These are phyloP conservation scores for Kondoa malvinella DNA, from an alignment of 768 basidiomycete genomes.

Conservation along the genomic window DNA sequence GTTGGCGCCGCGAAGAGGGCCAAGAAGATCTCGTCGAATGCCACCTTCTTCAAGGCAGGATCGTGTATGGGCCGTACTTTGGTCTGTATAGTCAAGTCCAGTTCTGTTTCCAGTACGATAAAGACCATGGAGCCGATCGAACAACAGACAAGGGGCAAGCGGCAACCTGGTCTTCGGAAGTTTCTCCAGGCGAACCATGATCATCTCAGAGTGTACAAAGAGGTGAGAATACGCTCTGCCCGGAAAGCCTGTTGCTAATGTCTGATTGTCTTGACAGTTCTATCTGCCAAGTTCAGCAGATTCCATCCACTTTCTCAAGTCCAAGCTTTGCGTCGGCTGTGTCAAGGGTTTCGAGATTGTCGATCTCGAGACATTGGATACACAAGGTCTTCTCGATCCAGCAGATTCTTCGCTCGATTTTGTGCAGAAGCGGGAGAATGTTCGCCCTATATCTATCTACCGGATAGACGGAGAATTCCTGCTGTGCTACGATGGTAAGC, in stretches of 20 bases:
- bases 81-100: conserved; percentile 92
- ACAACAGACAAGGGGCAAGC: conserved; percentile 45
- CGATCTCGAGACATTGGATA: conserved; percentile 89
- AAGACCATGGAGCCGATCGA: conserved; percentile 95
- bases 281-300: conserved; percentile 95
- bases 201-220: conserved; percentile 77
- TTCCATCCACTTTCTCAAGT: conserved; percentile 93
- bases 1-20: conserved; percentile 79
- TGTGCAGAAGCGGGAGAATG: conserved; percentile 70
- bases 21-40: conserved; percentile 87
- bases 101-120: conserved; percentile 86
- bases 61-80: conserved; percentile 75
- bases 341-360: conserved; percentile 97
- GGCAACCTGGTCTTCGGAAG: conserved; percentile 59
- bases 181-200: conserved; percentile 87
- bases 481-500: conserved; percentile 61
- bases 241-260: background rate
- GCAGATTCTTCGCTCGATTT: conserved; percentile 80
- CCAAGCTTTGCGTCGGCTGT: conserved; percentile 89
- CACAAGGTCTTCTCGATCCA: conserved; percentile 86
- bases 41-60: conserved; percentile 94
- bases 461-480: conserved; percentile 92
- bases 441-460: conserved; percentile 89
- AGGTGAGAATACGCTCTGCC: no score
- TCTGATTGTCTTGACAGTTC: conserved; percentile 50